A percentile compares a stretch with the other conserved stretches of the same genome.
phyloP scores from a whole-genome alignment of 306 rosid genomes.

The Chamaecrista fasciculata region DNA sequence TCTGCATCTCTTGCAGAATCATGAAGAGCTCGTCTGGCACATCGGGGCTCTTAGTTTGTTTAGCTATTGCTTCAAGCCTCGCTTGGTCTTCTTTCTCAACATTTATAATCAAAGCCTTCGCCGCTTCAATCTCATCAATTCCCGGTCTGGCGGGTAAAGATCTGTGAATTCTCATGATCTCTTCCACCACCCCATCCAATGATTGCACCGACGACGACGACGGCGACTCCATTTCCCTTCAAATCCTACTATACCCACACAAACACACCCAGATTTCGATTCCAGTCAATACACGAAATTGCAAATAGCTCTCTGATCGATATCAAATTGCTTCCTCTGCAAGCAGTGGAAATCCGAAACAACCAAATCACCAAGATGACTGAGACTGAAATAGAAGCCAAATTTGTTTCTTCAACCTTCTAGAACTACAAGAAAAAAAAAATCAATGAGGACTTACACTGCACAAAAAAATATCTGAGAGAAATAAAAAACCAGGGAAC shows the following conservation, averaged over 20 bases:
- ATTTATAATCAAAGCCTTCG: constrained; percentile 48
- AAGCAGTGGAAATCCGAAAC: neutral
- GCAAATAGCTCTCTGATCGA: neutral
- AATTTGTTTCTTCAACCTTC: constrained; percentile 1
- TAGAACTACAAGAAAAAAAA: constrained; percentile 7
- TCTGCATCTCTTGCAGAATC: constrained; percentile 73
- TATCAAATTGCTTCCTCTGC: neutral
- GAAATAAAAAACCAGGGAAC: neutral
- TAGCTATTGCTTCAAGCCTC: constrained; percentile 55
- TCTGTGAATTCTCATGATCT: constrained; percentile 79
- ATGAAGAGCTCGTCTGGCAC: constrained; percentile 77
- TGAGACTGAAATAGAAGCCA: neutral
- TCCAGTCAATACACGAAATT: constrained; percentile 3
- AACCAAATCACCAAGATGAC: neutral
- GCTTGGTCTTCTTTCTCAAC: constrained; percentile 65
- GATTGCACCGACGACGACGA: constrained; percentile 34
- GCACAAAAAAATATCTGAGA: neutral
- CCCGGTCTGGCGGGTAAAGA: constrained; percentile 62
- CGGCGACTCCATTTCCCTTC: constrained; percentile 40
- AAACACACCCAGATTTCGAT: constrained; percentile 22
- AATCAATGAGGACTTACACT: neutral
- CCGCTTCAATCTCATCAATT: constrained; percentile 82
- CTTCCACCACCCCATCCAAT: constrained; percentile 58
- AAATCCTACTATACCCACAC: neutral
- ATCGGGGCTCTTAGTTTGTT: constrained; percentile 44